Percentiles rank a stretch among this genome's conserved stretches.
phyloP scores from a whole-genome alignment of 306 rosid genomes.

The Argentina anserina region DNA sequence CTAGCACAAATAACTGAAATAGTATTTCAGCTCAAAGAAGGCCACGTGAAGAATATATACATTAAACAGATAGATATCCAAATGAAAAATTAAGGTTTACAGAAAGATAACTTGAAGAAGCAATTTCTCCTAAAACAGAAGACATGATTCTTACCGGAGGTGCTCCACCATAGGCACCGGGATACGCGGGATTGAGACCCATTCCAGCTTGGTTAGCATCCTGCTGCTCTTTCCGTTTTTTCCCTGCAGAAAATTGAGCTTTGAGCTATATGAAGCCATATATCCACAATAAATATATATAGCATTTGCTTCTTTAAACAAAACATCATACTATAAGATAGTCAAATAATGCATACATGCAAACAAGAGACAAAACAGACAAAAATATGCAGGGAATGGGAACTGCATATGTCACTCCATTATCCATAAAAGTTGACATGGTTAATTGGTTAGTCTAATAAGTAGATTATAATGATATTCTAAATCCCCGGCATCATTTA shows the following conservation, averaged over 20 bases:
- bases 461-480: background rate
- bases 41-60: background rate
- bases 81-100: background rate
- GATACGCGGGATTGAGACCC: slow-evolving; percentile 77
- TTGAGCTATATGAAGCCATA: background rate
- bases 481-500: background rate
- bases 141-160: slow-evolving; percentile 62
- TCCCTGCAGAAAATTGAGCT: slow-evolving; percentile 44
- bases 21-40: slow-evolving; percentile 6
- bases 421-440: background rate
- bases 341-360: background rate
- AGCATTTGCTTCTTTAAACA: background rate
- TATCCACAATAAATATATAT: background rate
- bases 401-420: background rate
- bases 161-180: slow-evolving; percentile 73
- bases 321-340: background rate
- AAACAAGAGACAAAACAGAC: background rate
- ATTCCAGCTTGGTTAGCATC: slow-evolving; percentile 82
- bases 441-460: background rate
- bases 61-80: background rate
- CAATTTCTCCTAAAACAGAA: slow-evolving; percentile 3
- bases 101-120: background rate
- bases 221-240: slow-evolving; percentile 84
- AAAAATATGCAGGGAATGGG: background rate
- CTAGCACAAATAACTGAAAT: background rate